Base-by-base conservation (phyloP, 352 stramenopile genomes). In the Phytophthora pluvialis region DNA sequence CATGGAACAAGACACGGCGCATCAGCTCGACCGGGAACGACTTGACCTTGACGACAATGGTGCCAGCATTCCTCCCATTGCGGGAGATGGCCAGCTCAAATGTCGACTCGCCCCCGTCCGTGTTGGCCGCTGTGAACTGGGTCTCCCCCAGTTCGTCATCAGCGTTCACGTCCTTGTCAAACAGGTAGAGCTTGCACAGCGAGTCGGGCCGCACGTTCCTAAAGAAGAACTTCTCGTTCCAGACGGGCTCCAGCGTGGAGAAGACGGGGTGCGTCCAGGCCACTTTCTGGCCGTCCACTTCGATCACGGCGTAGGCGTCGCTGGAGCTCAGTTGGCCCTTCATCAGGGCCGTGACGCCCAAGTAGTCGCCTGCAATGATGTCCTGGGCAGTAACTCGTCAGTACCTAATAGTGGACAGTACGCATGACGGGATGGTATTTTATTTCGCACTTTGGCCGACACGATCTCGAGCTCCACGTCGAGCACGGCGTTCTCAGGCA, bases 151-250 rank as follows among this genome's bases (percentile, higher is more conserved):
- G 43, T 29, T 71, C 52, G 38, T 80, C 72, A 26, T 80, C 72
- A 4, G 55, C 18, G 47, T 72, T 73, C 38, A 80, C 53, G 69
- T 80, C 72, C 56, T 80, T 77, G 44, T 80, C 72, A 15, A 72
- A 62, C 33, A 80, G 39, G 18, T 62, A 67, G 3, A 80, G 43
- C 31, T 72, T 74, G 52, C 58, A 80, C 9, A 77, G 9, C 4
- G 67, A 52, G 48, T 74, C 49, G 4, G 49, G 72, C 5, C 53
- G 60, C 6, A 77, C 63, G 43, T 77, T 80, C 28, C 28, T 64
- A 36, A 80, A 80, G 29, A 54, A 74, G 28, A 80, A 80, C 16
- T 52, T 72, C 43, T 80, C 72, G 42, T 80, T 74, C 72, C 72
- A 80, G 5, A 72, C 63, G 43, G 72, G 72, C 18, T 80, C 59